phyloP scores from a whole-genome alignment of 2,329 filamentous ascomycete species.

The Fusarium staphyleae region DNA sequence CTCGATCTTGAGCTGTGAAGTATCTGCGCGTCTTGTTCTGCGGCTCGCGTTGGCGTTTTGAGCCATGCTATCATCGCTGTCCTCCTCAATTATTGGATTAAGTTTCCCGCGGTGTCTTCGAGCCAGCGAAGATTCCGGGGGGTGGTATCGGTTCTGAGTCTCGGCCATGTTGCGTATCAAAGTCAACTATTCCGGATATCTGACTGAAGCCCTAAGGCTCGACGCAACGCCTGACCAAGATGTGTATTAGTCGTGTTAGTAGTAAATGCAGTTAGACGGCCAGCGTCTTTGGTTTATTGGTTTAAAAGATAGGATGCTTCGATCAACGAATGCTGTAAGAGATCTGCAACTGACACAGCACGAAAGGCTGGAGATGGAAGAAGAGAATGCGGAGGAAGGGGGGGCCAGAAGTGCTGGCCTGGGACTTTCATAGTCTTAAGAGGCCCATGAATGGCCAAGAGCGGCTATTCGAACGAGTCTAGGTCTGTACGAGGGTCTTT shows the following conservation, averaged over 20 bases:
- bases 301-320: conserved; percentile 53
- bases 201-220: conserved; percentile 25
- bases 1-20: conserved; percentile 59
- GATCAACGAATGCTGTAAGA: conserved; percentile 53
- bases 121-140: conserved; percentile 62
- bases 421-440: conserved; percentile 42
- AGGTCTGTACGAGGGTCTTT: conserved; percentile 17
- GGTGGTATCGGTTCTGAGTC: conserved; percentile 49
- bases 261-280: conserved; percentile 44
- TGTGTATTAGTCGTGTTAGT: conserved; percentile 37
- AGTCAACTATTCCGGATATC: conserved; percentile 45
- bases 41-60: conserved; percentile 29
- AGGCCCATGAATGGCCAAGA: conserved; percentile 31
- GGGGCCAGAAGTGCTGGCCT: conserved; percentile 39
- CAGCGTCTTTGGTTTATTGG: conserved; percentile 43
- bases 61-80: conserved; percentile 50
- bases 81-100: conserved; percentile 72
- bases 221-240: conserved; percentile 20
- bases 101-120: conserved; percentile 61
- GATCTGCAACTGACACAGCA: conserved; percentile 41
- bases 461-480: conserved; percentile 39
- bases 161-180: conserved; percentile 57
- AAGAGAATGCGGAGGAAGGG: conserved; percentile 45
- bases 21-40: conserved; percentile 41
- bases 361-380: conserved; percentile 44